Evolutionary conservation across 495 filamentous ascomycete species (phyloP), one percentile per base, ranked within the genome.

Genomic region (Aspergillus campestris): DNA sequence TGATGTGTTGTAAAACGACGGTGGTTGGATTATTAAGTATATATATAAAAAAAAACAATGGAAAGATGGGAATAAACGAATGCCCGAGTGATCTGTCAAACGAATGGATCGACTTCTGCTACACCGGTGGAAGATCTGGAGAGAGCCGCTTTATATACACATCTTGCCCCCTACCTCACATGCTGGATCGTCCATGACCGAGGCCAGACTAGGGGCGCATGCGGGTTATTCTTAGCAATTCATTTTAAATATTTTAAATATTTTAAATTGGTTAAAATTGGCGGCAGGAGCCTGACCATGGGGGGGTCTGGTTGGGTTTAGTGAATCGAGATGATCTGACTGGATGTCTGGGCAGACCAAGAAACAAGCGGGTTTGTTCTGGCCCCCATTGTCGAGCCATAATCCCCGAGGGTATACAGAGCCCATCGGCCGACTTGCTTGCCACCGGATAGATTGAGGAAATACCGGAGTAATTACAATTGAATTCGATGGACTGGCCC

Each of bases 41-140:
- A 45, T 45, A 51, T 40, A 38, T 48, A 50, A 48, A 35, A 34
- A 49, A 30, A 33, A 29, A 33, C 36, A 29, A 35, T 35, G 32
- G 45, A 6, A 72, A 42, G 27, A 67, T 65, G 44, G 73, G 37
- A 34, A 15, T 31, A 49, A 53, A 53, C 50, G 51, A 58, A 46
- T 58, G 55, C 51, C 51, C 39, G 48, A 50, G 34, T 44, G 46
- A 39, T 38, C 41, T 30, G 44, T 44, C 31, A 42, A 50, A 38
- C 44, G 49, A 47, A 52, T 47, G 32, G 42, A 49, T 55, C 39
- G 42, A 34, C 47, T 44, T 36, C 30, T 38, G 24, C 33, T 39
- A 29, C 12, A 8, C 36, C 14, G 27, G 15, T 8, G 27, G 30
- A 33, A 35, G 33, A 28, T 33, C 33, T 8, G 31, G n/a, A 36